These are phyloP conservation scores for Oldenlandia corymbosa DNA, from an alignment of 257 asterid species.

Conservation along the genomic window DNA sequence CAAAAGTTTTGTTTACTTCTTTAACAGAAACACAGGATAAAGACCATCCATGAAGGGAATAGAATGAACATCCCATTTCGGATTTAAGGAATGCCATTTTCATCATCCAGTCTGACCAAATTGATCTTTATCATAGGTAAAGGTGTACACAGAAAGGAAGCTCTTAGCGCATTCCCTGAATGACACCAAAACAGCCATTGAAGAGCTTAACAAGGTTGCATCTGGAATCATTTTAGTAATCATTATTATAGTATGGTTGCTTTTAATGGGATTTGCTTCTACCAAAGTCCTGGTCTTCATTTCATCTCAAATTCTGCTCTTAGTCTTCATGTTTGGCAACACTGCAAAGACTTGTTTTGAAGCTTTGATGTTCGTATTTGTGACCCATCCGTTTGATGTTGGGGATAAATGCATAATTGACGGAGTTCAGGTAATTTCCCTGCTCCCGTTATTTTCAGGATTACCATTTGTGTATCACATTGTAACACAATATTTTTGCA, in stretches of 20 bases:
- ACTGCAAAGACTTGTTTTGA: constrained; percentile 16
- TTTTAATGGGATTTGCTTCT: constrained; percentile 26
- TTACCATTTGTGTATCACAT: neutral
- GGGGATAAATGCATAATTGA: constrained; percentile 26
- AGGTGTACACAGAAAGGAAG: constrained; percentile 23
- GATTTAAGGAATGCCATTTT: neutral
- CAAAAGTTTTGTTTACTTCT: neutral
- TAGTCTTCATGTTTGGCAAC: constrained; percentile 25
- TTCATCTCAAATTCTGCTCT: constrained; percentile 24
- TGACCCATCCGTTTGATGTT: constrained; percentile 26
- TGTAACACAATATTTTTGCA: neutral
- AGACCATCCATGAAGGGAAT: neutral
- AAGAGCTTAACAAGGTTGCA: constrained; percentile 22
- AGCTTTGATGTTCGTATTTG: constrained; percentile 22
- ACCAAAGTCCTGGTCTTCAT: constrained; percentile 21
- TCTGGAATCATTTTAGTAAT: constrained; percentile 13
- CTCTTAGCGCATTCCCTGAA: constrained; percentile 25
- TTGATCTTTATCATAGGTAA: constrained; percentile 13
- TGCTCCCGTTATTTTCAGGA: neutral
- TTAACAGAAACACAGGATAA: neutral
- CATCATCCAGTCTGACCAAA: neutral
- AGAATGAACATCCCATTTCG: neutral
- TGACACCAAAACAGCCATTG: constrained; percentile 28
- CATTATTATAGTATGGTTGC: constrained; percentile 20
- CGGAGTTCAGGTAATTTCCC: constrained; percentile 22